A percentile compares a stretch with the other conserved stretches of the same genome.
phyloP scores from a whole-genome alignment of 169 alveolate species.

The Perkinsus olseni region DNA sequence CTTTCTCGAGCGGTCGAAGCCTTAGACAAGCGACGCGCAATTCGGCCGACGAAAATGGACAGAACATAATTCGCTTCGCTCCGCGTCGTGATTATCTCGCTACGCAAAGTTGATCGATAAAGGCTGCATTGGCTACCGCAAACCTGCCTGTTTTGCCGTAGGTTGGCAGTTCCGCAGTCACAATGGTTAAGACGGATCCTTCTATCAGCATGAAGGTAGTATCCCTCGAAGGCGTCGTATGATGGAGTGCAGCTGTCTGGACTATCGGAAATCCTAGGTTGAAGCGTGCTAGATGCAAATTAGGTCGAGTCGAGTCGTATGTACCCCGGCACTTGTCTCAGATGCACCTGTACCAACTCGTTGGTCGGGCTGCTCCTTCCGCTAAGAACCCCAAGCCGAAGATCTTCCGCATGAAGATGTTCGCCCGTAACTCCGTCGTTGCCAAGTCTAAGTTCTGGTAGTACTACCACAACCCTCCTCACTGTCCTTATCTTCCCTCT shows the following conservation, averaged over 20 bases:
- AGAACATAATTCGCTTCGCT: not conserved
- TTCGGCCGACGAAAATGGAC: not conserved
- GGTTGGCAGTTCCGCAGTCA: constrained; percentile 3
- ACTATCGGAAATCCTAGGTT: not conserved
- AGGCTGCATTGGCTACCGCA: not conserved
- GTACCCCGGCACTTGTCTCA: not conserved
- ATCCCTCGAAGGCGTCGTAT: not conserved
- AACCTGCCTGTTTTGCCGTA: not conserved
- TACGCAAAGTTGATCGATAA: not conserved
- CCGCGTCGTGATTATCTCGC: not conserved
- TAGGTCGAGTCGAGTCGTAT: not conserved
- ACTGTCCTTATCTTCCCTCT: not conserved
- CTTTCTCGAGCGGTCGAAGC: not conserved
- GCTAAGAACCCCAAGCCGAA: constrained; percentile 80
- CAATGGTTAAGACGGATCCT: not conserved
- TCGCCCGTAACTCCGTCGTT: constrained; percentile 89
- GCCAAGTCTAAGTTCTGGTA: constrained; percentile 98
- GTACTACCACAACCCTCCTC: not conserved
- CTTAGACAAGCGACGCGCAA: not conserved
- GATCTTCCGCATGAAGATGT: constrained; percentile 90
- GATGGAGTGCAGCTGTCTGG: not conserved
- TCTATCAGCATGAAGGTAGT: not conserved
- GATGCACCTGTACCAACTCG: constrained; percentile 84
- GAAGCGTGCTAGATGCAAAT: not conserved
- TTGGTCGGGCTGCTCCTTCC: constrained; percentile 92